Conservation (phyloP, 1,284 basidiomycete species). For the Phlebopus sp. region DNA sequence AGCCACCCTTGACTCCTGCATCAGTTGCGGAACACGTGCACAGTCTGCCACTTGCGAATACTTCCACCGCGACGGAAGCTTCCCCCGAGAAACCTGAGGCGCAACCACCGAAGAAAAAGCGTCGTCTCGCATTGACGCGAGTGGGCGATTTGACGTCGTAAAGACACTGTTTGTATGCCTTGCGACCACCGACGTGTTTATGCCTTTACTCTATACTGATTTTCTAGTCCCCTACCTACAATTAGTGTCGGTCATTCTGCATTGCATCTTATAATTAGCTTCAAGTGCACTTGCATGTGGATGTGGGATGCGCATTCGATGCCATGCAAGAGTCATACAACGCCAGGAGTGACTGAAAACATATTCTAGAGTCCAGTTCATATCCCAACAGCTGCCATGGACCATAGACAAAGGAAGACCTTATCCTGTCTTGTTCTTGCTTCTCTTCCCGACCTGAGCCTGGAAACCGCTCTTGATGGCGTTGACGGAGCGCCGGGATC, state of each 20-base stretch:
- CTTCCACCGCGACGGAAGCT: conserved; percentile 14
- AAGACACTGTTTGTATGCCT: neutral
- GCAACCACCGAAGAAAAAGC: conserved; percentile 83
- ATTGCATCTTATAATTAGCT: no score
- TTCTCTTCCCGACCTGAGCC: conserved; percentile 89
- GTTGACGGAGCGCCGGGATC: conserved; percentile 88
- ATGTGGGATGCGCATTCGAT: conserved; percentile 22
- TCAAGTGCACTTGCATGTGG: neutral
- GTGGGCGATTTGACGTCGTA: conserved; percentile 58
- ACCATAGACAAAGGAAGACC: neutral
- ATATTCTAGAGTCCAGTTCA: conserved; percentile 1
- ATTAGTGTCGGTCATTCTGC: conserved; percentile 1
- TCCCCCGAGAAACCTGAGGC: conserved; percentile 21
- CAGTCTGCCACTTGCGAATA: conserved; percentile 13
- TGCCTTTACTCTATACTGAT: neutral
- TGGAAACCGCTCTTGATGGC: conserved; percentile 99
- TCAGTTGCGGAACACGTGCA: conserved; percentile 15
- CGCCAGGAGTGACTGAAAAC: neutral
- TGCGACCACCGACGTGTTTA: neutral
- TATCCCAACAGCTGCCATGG: no score
- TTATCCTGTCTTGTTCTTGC: conserved; percentile 49
- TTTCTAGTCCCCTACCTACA: conserved; percentile 1
- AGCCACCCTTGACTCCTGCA: conserved; percentile 42
- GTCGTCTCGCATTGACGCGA: conserved; percentile 76
- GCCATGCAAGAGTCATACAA: conserved; percentile 16